Evolutionary conservation across 257 asterid species (phyloP).

Genomic region (Nicotiana paniculata): DNA sequence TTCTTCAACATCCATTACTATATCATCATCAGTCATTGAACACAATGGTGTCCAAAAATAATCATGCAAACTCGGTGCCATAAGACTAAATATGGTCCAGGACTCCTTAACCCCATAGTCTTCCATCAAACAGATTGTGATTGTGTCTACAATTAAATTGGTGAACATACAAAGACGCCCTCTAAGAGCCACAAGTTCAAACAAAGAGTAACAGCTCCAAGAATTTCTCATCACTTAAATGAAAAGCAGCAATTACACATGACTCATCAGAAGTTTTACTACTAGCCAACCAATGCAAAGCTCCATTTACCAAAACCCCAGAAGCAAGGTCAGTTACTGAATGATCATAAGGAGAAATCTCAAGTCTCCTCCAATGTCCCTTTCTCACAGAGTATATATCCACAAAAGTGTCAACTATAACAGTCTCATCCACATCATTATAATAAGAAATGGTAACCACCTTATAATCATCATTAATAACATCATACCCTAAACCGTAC

Average conservation of each 20-base stretch:
- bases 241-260: conserved; percentile 34
- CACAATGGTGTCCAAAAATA: not conserved
- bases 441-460: conserved; percentile 31
- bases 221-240: conserved; percentile 23
- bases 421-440: conserved; percentile 21
- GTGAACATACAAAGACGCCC: not conserved
- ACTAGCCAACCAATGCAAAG: conserved; percentile 38
- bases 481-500: conserved; percentile 37
- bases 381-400: conserved; percentile 35
- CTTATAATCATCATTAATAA: conserved; percentile 32
- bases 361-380: conserved; percentile 31
- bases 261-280: not conserved
- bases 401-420: conserved; percentile 27
- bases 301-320: conserved; percentile 29
- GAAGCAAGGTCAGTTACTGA: conserved; percentile 4
- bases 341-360: conserved; percentile 28
- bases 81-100: not conserved
- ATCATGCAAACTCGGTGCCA: not conserved
- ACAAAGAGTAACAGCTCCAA: conserved; percentile 7
- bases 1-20: not conserved
- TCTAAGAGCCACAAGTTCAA: not conserved
- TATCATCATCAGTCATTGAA: not conserved
- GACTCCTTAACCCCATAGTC: not conserved
- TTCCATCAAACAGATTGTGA: not conserved
- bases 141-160: conserved; percentile 1